Evolutionary conservation across 176 grass and related monocot genomes (phyloP), one percentile per base, ranked within the genome.

Genomic region (Oropetium thomaeum): DNA sequence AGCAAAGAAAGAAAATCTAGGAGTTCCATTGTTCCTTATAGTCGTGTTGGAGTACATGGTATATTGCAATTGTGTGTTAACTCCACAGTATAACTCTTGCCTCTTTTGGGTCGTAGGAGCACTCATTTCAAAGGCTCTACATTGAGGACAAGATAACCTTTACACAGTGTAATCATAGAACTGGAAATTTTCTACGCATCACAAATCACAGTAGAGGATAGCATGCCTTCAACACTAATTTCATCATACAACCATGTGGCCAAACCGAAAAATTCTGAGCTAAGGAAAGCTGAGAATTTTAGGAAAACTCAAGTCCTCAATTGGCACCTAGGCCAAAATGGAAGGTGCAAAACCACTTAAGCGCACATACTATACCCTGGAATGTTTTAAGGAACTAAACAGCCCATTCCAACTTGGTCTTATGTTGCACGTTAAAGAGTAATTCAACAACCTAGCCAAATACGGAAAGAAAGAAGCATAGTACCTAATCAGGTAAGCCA

Each of bases 1-100:
- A 53, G 42, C 75, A 88, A 49, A 83, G 68, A 83, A 87, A 79
- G 75, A 69, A 78, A 83, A 79, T 22, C 1, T 63, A 88, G 69
- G 28, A 35, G 35, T 60, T 74, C 23, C 27, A 23, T 54, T 79
- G 68, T 69, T 54, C 79, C 12, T 74, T 62, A 68, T 40, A 51
- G n/a, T 80, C 19, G 16, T 35, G 52, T 75, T 26, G 28, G 62
- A 62, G 58, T 61, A 67, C 52, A 67, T 72, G 38, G 70, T 39
- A 14, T 26, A 33, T 23, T 25, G 76, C 35, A 45, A 5, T 31
- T 44, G 33, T 65, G 20, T 67, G 5, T 49, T 71, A 27, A 14
- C n/a, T 72, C 7, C 14, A 39, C 30, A 25, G 47, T 49, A 19
- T 33, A 32, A 33, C 58, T 35, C 20, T 62, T 80, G 23, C 25